These are phyloP conservation scores for Achlya hypogyna DNA, from an alignment of 352 stramenopile species.

Conservation along the genomic window DNA sequence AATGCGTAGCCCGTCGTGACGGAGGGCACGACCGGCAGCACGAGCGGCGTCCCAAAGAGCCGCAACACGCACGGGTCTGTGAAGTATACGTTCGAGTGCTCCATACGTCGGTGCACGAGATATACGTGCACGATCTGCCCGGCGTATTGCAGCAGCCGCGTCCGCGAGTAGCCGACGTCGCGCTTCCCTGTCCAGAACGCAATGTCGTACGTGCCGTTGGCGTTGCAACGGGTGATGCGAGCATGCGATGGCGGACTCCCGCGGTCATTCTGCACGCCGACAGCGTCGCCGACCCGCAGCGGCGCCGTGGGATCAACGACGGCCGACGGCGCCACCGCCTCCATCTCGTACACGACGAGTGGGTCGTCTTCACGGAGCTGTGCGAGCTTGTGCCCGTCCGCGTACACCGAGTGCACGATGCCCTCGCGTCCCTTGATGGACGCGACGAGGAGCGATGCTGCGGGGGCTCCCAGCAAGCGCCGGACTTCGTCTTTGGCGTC, in stretches of 20 bases:
- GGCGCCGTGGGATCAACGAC: constrained; percentile 4
- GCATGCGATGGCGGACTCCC: constrained; percentile 6
- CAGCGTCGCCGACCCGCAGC: constrained; percentile 18
- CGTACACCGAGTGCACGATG: constrained; percentile 1
- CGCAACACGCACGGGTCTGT: constrained; percentile 69
- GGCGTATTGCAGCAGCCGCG: constrained; percentile 11
- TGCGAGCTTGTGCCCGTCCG: constrained; percentile 4
- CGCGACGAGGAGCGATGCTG: neutral
- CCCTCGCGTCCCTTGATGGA: constrained; percentile 8
- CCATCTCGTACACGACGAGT: constrained; percentile 45
- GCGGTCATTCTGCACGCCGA: constrained; percentile 20
- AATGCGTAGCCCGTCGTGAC: constrained; percentile 60
- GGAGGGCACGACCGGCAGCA: constrained; percentile 57
- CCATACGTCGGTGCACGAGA: constrained; percentile 76
- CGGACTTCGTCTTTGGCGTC: constrained; percentile 54
- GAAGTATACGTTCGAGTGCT: constrained; percentile 70
- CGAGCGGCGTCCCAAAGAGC: constrained; percentile 66
- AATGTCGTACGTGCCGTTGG: constrained; percentile 22
- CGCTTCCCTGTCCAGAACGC: constrained; percentile 18
- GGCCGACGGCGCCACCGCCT: constrained; percentile 4
- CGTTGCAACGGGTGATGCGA: constrained; percentile 14
- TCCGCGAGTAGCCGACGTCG: constrained; percentile 16
- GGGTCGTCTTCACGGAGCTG: constrained; percentile 74
- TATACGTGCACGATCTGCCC: constrained; percentile 39
- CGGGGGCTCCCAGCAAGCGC: constrained; percentile 27